Base-by-base conservation (phyloP, 768 basidiomycete species). In the Leccinum rimulosum region DNA sequence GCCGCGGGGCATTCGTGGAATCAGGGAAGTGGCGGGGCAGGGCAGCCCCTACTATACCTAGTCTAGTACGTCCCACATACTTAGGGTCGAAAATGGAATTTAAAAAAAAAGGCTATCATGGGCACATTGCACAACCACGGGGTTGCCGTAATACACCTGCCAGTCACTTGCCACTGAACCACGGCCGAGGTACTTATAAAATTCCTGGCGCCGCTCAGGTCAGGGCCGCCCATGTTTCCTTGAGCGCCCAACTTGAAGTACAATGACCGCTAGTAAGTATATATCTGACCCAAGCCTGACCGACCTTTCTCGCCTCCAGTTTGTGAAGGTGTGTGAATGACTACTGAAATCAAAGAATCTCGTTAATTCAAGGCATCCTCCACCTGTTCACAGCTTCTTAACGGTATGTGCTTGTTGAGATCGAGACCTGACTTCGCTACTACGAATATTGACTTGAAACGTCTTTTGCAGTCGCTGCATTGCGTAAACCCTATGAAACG, bases 261-360 rank as follows among this genome's bases (percentile, higher is more conserved):
- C 17, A 22, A 68, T 69, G 62, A 10, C 50, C 53, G 27, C 55
- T 22, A 22, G 22, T 25, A 22, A 45, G 19, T 49, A 52, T 43
- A 15, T 17, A 49, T 40, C 49, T 15, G 50, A 56, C 17, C 49
- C 61, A 17, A 6, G 15, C 10, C 28, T 64, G 19, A 62, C 55
- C 19, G 61, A 62, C 22, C 22, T 22, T 33, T 52, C 30, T 7
- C 65, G 63, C 27, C 56, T 65, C 54, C 68, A 68, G n/a, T 51
- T 65, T 52, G 60, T 56, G 40, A 68, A 65, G 67, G 67, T 68
- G 17, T 45, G 65, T 4, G 17, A 30, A 36, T 4, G 9, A 30
- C 3, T 51, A 28, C 25, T 1, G 9, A 4, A 28, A n/a, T 36
- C 17, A 49, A 31, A 7, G 8, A 10, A 53, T 28, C 19, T 22